Conservation (phyloP, 208 protist genomes). For the Strigomonas culicis region DNA sequence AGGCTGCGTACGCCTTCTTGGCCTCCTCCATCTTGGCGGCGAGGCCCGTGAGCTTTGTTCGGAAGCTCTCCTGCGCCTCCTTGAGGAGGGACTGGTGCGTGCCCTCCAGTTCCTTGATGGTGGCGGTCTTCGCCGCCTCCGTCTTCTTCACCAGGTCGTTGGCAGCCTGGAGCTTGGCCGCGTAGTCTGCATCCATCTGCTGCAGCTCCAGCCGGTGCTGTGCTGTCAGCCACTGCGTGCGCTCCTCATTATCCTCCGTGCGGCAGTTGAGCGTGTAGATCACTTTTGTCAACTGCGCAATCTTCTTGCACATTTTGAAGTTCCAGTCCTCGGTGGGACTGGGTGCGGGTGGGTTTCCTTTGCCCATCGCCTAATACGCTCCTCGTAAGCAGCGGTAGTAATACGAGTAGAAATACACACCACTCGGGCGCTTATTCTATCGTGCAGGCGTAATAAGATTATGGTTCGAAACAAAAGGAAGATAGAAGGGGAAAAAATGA, state of each 20-base stretch:
- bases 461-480: background rate
- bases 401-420: background rate
- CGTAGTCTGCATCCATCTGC: conserved; percentile 71
- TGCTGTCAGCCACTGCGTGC: conserved; percentile 54
- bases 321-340: conserved; percentile 69
- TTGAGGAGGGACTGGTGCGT: conserved; percentile 28
- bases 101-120: conserved; percentile 20
- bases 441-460: background rate
- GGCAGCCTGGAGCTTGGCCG: conserved; percentile 39
- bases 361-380: background rate
- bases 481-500: background rate
- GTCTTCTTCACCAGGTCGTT: conserved; percentile 21
- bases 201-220: conserved; percentile 85
- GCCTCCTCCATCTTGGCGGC: conserved; percentile 31
- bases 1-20: conserved; percentile 42
- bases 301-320: conserved; percentile 96
- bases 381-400: background rate
- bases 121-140: conserved; percentile 25
- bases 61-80: conserved; percentile 35
- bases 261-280: conserved; percentile 96
- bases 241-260: conserved; percentile 92
- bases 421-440: background rate
- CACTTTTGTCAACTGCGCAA: conserved; percentile 96
- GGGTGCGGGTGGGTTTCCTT: background rate
- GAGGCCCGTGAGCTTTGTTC: conserved; percentile 31